phyloP scores from a whole-genome alignment of 805 yeast genomes.

The Candida palmyrensis region DNA sequence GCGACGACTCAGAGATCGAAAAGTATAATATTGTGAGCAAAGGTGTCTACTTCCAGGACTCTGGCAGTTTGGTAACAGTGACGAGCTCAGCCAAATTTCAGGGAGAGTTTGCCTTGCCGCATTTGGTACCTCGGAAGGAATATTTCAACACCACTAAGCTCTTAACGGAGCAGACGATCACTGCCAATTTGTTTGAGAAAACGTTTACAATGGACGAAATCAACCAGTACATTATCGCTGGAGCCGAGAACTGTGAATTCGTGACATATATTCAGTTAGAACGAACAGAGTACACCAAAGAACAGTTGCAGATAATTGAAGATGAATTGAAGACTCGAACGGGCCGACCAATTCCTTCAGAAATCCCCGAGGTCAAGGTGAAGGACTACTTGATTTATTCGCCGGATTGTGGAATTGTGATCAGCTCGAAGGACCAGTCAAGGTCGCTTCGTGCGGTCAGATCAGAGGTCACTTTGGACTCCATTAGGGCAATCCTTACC shows the following conservation, averaged over 20 bases:
- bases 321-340: constrained; percentile 65
- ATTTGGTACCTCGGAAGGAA: constrained; percentile 39
- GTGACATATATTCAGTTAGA: constrained; percentile 63
- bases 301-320: constrained; percentile 60
- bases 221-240: constrained; percentile 26
- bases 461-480: too few relatives aligned
- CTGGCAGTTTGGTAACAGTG: constrained; percentile 57
- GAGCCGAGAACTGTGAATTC: constrained; percentile 59
- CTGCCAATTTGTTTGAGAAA: constrained; percentile 34
- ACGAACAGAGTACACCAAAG: constrained; percentile 48
- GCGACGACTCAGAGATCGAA: constrained; percentile 44
- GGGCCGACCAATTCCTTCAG: constrained; percentile 65
- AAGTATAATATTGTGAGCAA: constrained; percentile 45
- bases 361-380: constrained; percentile 53
- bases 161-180: constrained; percentile 39
- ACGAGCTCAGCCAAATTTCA: constrained; percentile 62
- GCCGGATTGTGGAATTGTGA: constrained; percentile 77
- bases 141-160: constrained; percentile 42
- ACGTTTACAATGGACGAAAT: constrained; percentile 36
- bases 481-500: constrained; percentile 26
- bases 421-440: constrained; percentile 48
- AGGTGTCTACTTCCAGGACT: constrained; percentile 62
- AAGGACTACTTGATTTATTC: constrained; percentile 64
- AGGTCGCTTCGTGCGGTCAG: constrained; percentile 17
- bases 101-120: constrained; percentile 59